A percentile compares a stretch with the other conserved stretches of the same genome.
Conservation (phyloP, 306 rosid genomes). For the Quercus robur region DNA sequence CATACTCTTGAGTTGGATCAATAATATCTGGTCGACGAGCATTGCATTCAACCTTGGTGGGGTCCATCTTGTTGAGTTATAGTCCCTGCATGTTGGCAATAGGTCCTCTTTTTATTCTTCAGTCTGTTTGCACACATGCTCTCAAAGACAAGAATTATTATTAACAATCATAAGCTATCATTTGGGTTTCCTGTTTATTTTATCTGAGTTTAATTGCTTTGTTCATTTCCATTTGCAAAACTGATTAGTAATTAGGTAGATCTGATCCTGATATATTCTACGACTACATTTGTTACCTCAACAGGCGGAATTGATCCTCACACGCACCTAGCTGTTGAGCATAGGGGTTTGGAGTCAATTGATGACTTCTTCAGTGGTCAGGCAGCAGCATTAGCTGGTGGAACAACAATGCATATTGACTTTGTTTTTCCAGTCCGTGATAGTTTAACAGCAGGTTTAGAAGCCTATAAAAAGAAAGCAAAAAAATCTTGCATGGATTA, state of each 20-base stretch:
- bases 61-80: conserved; percentile 3
- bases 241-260: neutral
- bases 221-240: neutral
- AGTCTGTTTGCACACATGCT: neutral
- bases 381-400: conserved; percentile 98
- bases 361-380: conserved; percentile 96
- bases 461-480: conserved; percentile 77
- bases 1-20: conserved; percentile 5
- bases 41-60: neutral
- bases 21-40: neutral
- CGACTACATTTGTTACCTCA: conserved; percentile 19
- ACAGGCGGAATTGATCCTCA: conserved; percentile 99
- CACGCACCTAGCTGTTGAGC: conserved; percentile 72
- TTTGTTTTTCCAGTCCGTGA: conserved; percentile 75
- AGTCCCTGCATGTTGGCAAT: neutral
- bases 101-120: neutral
- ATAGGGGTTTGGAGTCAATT: conserved; percentile 54
- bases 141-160: neutral
- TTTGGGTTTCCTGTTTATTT: neutral
- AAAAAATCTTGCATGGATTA: conserved; percentile 83
- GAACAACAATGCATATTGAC: conserved; percentile 97
- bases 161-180: neutral
- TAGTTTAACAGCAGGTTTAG: conserved; percentile 69
- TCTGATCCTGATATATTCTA: conserved; percentile 9
- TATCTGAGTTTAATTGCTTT: neutral